Base-by-base conservation (phyloP, 108 stramenopile species). In the Chaetoceros tenuissimus region DNA sequence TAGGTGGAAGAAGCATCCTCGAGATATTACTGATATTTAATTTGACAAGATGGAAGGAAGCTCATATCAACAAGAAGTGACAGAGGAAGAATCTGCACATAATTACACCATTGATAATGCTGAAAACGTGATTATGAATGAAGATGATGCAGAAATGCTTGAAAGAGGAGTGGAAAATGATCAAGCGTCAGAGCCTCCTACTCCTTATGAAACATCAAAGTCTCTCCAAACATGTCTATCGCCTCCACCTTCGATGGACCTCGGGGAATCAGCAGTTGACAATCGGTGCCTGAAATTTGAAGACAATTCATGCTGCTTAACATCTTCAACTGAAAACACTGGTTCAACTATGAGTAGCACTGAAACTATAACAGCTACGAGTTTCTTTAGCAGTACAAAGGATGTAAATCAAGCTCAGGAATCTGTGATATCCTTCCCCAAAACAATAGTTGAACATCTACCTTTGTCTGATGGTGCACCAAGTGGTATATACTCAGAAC, bases 71-170 rank as follows among this genome's bases (percentile, higher is more conserved):
- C n/a, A n/a, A n/a, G n/a, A n/a, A n/a, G n/a, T n/a, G n/a, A n/a
- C n/a, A n/a, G n/a, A n/a, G n/a, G n/a, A n/a, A n/a, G n/a, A n/a
- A n/a, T n/a, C n/a, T n/a, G n/a, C n/a, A n/a, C n/a, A n/a, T n/a
- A n/a, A n/a, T n/a, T n/a, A n/a, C n/a, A n/a, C n/a, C n/a, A n/a
- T n/a, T n/a, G 34, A 40, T 10, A 13, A 40, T 40, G 34, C 34
- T 5, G 13, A 10, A 10, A 40, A 40, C 8, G 13, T 40, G 34
- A 40, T 43, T 8, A 60, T 60, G 59, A 24, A 50, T 20, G 59
- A 60, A 28, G 28, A 60, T 22, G 59, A 60, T 28, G 59, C 59
- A 23, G 48, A 28, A 27, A 50, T 60, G 48, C 59, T 60, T 29
- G 59, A 60, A 23, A 17, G 48, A 13, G 59, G 59, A 24, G 48